Evolutionary conservation across 2,329 filamentous ascomycete species (phyloP).

Genomic region (Exophiala bonariae): DNA sequence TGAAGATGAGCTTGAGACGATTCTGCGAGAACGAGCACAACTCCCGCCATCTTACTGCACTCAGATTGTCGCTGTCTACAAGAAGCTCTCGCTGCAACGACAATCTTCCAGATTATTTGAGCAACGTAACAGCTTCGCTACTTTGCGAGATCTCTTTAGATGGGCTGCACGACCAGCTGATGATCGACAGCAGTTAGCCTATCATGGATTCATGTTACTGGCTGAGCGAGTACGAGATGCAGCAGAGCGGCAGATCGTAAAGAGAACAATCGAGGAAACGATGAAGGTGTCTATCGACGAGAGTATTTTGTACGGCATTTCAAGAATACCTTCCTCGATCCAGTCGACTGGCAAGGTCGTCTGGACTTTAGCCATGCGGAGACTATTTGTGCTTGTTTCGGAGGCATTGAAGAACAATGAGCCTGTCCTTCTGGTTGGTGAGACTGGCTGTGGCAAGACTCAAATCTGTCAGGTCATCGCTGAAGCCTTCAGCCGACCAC

Average conservation of each 20-base stretch:
- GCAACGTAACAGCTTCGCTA: conserved; percentile 96
- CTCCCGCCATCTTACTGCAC: conserved; percentile 89
- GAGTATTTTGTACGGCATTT: conserved; percentile 65
- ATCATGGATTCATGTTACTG: conserved; percentile 94
- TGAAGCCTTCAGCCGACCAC: conserved; percentile 70
- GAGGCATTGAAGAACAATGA: conserved; percentile 86
- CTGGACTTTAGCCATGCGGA: conserved; percentile 93
- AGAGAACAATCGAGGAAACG: conserved; percentile 81
- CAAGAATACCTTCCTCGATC: conserved; percentile 33
- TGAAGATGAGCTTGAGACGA: conserved; percentile 87
- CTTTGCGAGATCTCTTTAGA: conserved; percentile 88
- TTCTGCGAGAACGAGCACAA: conserved; percentile 82
- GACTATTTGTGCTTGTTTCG: conserved; percentile 85
- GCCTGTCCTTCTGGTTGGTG: conserved; percentile 89
- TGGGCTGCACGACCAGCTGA: conserved; percentile 89
- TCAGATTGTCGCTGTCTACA: conserved; percentile 90
- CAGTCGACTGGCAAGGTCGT: conserved; percentile 58
- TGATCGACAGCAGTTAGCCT: conserved; percentile 81
- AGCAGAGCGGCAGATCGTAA: conserved; percentile 82
- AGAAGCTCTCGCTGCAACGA: conserved; percentile 82
- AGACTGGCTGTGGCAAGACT: conserved; percentile 97
- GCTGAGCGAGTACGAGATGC: conserved; percentile 91
- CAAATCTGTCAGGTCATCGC: conserved; percentile 92
- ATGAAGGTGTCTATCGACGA: conserved; percentile 85
- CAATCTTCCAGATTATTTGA: conserved; percentile 93